Evolutionary conservation across 2,329 filamentous ascomycete species (phyloP), one percentile per base, ranked within the genome.

Genomic region (Cryphonectria carpinicola): DNA sequence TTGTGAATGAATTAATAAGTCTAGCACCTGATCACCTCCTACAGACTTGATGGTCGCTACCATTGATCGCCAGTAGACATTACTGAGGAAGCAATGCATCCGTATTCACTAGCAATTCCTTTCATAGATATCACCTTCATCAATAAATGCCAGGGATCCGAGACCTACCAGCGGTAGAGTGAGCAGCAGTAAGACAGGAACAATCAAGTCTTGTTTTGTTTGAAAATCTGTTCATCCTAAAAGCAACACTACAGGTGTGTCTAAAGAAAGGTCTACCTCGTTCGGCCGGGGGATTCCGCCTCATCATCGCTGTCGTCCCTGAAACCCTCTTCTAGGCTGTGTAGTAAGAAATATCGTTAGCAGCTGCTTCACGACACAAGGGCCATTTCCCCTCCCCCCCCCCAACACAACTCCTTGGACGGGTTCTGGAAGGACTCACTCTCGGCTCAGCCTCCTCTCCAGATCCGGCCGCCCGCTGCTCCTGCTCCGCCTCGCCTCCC

Each of bases 241-340:
- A 35, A 17, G 14, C 28, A 28, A 28, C 54, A 17, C 28, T 32
- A 58, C 14, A 35, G 14, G 32, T 8, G 14, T 8, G 28, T 32
- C 3, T 13, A 13, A 35, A 32, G 2, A 32, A 58, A 49, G 8
- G n/a, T 54, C 46, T 72, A 68, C 46, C 72, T 76, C 67, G 73
- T 71, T 58, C 75, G 66, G 28, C 19, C 35, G 17, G 65, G 61
- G 22, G 58, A 52, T 17, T 68, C 70, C 6, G 41, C 67, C 68
- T 90, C 88, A 52, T 91, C 89, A 69, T 91, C 89, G 77, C 91
- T 93, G 75, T 92, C 90, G 78, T 93, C 91, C 80, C 88, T 88
- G 77, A 93, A 93, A 0, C 90, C 91, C 76, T 91, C 87, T 79
- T 95, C 93, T 66, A 95, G 80, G 75, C 84, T 85, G 72, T 73